Conservation (phyloP, 768 basidiomycete genomes). For the Pulveroboletus sp. region DNA sequence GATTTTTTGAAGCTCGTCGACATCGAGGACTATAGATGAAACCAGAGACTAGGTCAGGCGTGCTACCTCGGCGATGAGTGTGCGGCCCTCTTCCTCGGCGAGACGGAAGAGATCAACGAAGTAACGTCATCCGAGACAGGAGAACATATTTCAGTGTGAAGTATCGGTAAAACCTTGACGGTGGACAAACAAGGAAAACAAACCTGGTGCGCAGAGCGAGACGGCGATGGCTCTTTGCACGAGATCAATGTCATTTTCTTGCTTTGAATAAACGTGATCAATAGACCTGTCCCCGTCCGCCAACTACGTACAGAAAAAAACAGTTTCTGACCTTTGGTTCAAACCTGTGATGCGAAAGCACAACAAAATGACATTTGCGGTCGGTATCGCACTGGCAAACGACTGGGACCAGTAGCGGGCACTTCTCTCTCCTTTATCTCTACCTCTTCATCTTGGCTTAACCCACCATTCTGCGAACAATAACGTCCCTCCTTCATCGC, state of each 20-base stretch:
- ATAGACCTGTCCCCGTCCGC: too few species aligned
- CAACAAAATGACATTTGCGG: too few species aligned
- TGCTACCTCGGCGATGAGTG: constrained; percentile 17
- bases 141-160: constrained; percentile 12
- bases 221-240: constrained; percentile 17
- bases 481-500: too few species aligned
- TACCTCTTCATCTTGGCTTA: too few species aligned
- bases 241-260: constrained; percentile 3
- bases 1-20: constrained; percentile 6
- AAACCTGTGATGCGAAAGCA: too few species aligned
- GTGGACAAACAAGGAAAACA: neutral
- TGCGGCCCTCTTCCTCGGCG: constrained; percentile 18
- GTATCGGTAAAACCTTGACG: neutral
- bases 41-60: constrained; percentile 12
- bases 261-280: too few species aligned
- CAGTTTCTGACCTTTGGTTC: too few species aligned
- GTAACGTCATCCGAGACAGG: constrained; percentile 17
- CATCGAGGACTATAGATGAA: neutral
- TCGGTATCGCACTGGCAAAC: too few species aligned
- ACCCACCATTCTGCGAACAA: too few species aligned
- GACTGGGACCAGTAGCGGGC: too few species aligned
- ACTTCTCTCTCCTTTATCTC: too few species aligned
- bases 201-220: constrained; percentile 23
- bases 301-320: too few species aligned
- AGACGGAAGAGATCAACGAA: constrained; percentile 14